Conservation (phyloP, 2,329 filamentous ascomycete genomes). For the Sclerotinia spermophila region DNA sequence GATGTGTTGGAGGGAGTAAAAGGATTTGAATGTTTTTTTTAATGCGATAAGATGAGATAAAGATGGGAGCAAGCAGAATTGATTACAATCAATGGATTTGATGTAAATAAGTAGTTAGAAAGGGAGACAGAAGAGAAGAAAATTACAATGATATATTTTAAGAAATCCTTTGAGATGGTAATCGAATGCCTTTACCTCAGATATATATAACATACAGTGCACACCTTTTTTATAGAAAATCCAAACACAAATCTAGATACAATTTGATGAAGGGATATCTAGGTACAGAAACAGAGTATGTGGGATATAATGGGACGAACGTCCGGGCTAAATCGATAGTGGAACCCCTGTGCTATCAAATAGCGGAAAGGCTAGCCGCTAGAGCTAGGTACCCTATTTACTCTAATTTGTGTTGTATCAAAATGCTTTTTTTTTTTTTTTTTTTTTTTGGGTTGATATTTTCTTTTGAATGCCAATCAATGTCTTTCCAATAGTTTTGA, state of each 20-base stretch:
- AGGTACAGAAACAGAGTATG: too few relatives aligned
- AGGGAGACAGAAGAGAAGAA: neutral
- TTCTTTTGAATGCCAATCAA: neutral
- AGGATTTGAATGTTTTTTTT: slow-evolving; percentile 10
- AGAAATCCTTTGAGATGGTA: neutral
- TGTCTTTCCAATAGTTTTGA: neutral
- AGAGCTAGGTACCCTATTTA: neutral
- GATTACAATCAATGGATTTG: slow-evolving; percentile 8
- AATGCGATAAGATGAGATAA: slow-evolving; percentile 14
- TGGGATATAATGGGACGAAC: neutral
- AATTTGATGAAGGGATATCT: neutral
- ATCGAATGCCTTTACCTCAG: neutral
- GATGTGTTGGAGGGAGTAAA: slow-evolving; percentile 12
- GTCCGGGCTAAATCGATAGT: neutral
- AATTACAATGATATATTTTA: slow-evolving; percentile 2
- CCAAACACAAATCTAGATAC: neutral
- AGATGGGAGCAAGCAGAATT: slow-evolving; percentile 8
- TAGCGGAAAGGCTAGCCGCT: neutral
- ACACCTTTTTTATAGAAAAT: neutral
- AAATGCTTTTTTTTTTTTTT: neutral
- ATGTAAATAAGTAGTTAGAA: slow-evolving; percentile 13
- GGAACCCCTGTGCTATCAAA: neutral
- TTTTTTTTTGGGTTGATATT: too few relatives aligned
- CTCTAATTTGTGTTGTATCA: neutral
- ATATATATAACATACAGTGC: neutral